Percentiles rank a stretch among this genome's conserved stretches.
Conservation (phyloP, 768 basidiomycete species). For the Mycena vulgaris region DNA sequence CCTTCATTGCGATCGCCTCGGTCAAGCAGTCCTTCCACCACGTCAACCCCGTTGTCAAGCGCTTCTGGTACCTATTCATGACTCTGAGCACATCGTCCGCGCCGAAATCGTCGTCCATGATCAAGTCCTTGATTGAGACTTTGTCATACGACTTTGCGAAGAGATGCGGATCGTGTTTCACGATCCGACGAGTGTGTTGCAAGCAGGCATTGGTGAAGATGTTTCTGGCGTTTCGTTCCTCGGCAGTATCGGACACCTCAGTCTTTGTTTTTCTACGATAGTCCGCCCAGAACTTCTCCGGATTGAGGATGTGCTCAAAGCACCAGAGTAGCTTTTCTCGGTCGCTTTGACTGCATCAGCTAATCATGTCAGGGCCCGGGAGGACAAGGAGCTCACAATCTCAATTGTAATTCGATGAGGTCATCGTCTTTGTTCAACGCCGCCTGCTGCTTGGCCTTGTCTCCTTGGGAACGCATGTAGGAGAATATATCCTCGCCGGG, state of each 20-base stretch:
- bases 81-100: conserved; percentile 37
- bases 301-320: conserved; percentile 1
- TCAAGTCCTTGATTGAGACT: conserved; percentile 51
- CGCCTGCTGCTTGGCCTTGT: not conserved
- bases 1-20: conserved; percentile 9
- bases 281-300: not conserved
- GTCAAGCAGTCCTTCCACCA: conserved; percentile 24
- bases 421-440: conserved; percentile 2
- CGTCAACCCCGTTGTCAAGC: not conserved
- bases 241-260: not conserved
- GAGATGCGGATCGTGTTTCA: conserved; percentile 47
- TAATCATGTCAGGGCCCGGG: no score
- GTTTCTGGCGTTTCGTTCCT: not conserved
- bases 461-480: not conserved
- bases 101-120: conserved; percentile 49
- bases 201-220: not conserved
- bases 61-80: not conserved
- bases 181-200: conserved; percentile 48
- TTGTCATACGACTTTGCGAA: conserved; percentile 47
- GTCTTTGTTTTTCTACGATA: not conserved
- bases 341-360: not conserved
- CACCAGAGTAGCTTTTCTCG: not conserved
- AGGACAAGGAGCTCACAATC: not conserved
- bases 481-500: not conserved
- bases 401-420: not conserved